A percentile compares a stretch with the other conserved stretches of the same genome.
Evolutionary conservation across 129 eudicot species (phyloP).

Genomic region (Calendula officinalis): DNA sequence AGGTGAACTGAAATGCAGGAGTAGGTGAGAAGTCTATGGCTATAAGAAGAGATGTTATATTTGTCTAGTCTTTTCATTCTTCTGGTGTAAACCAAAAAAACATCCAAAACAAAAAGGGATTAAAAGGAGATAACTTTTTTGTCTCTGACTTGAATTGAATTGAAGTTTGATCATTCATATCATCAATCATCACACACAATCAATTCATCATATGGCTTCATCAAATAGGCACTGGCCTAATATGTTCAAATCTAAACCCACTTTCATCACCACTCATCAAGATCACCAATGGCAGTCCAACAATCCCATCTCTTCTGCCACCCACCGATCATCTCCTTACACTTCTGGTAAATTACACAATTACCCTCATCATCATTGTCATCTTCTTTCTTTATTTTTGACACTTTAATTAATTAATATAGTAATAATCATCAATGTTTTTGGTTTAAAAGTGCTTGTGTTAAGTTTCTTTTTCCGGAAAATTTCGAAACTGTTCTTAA

Average conservation of each 20-base stretch:
- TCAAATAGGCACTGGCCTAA: slow-evolving; percentile 99
- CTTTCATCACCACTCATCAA: slow-evolving; percentile 40
- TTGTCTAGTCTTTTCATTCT: slow-evolving; percentile 31
- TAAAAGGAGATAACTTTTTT: not conserved
- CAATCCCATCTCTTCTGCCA: slow-evolving; percentile 38
- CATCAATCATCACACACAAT: slow-evolving; percentile 31
- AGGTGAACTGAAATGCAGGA: slow-evolving; percentile 45
- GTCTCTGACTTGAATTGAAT: slow-evolving; percentile 13
- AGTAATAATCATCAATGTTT: slow-evolving; percentile 1
- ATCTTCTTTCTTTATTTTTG: not conserved
- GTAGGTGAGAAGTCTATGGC: slow-evolving; percentile 58
- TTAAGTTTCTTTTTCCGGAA: not conserved
- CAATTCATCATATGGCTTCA: slow-evolving; percentile 54
- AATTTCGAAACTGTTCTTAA: slow-evolving; percentile 21
- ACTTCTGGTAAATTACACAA: slow-evolving; percentile 40
- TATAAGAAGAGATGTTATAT: slow-evolving; percentile 53
- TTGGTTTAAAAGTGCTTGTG: slow-evolving; percentile 1
- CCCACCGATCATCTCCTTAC: slow-evolving; percentile 41
- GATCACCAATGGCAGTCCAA: slow-evolving; percentile 57
- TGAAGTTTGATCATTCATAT: slow-evolving; percentile 21
- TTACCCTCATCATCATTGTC: not conserved
- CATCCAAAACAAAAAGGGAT: slow-evolving; percentile 1
- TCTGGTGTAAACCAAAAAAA: slow-evolving; percentile 23
- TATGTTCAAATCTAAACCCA: slow-evolving; percentile 90
- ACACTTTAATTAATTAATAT: not conserved